Evolutionary conservation across 805 yeast species (phyloP).

Genomic region (Suhomyces xylopsoci): DNA sequence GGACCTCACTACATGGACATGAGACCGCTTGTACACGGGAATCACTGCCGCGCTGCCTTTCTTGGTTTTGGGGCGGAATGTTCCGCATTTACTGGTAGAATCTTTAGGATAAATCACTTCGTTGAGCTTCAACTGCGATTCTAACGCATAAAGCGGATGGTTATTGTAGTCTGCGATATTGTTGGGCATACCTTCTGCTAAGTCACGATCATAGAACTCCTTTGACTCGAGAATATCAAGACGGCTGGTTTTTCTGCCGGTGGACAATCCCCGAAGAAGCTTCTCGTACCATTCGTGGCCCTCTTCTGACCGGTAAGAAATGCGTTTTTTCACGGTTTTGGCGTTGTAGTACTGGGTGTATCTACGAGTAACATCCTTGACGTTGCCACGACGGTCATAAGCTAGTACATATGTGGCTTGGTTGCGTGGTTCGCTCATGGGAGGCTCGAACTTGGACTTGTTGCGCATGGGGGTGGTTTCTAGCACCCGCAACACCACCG

Average conservation of each 20-base stretch:
- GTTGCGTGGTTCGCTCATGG: conserved; percentile 54
- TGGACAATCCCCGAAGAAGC: conserved; percentile 32
- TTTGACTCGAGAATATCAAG: conserved; percentile 55
- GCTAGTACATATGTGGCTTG: conserved; percentile 74
- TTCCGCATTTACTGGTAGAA: conserved; percentile 60
- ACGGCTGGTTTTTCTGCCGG: conserved; percentile 19
- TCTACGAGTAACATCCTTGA: conserved; percentile 80
- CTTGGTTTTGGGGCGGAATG: conserved; percentile 45
- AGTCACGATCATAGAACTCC: conserved; percentile 59
- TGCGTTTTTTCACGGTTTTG: conserved; percentile 68
- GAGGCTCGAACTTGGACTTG: conserved; percentile 69
- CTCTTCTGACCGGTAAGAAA: conserved; percentile 52
- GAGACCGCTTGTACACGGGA: conserved; percentile 65
- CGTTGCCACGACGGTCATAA: conserved; percentile 60
- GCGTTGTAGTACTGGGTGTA: conserved; percentile 72
- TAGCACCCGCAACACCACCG: conserved; percentile 59
- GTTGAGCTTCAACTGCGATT: conserved; percentile 65
- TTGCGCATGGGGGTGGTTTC: conserved; percentile 57
- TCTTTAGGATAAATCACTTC: conserved; percentile 70
- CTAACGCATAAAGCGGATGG: conserved; percentile 84
- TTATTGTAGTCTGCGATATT: conserved; percentile 76
- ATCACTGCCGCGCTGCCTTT: conserved; percentile 36
- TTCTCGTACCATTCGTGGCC: conserved; percentile 61
- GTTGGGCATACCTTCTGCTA: conserved; percentile 84
- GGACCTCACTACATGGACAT: conserved; percentile 62